Evolutionary conservation across 257 asterid genomes (phyloP).

Genomic region (Linderniella brevidens): DNA sequence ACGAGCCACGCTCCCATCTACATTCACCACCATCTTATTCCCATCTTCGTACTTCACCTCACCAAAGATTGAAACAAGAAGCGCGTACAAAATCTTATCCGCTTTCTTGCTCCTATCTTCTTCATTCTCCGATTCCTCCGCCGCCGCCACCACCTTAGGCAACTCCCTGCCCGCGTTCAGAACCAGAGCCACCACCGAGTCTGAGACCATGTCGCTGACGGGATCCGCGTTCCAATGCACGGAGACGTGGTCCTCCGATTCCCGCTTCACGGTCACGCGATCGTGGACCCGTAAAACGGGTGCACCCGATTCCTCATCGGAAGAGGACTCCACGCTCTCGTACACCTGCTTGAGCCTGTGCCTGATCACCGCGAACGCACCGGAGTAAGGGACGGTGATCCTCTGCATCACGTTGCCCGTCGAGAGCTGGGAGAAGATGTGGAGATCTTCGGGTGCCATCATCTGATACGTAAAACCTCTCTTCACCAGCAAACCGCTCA

Average conservation of each 20-base stretch:
- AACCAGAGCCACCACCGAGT: slow-evolving; percentile 73
- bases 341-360: slow-evolving; percentile 86
- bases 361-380: slow-evolving; percentile 78
- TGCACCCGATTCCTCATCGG: slow-evolving; percentile 71
- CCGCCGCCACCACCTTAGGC: slow-evolving; percentile 40
- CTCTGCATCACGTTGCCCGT: slow-evolving; percentile 75
- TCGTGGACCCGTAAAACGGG: slow-evolving; percentile 60
- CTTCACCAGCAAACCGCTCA: slow-evolving; percentile 83
- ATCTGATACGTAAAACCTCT: slow-evolving; percentile 96
- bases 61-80: slow-evolving; percentile 79
- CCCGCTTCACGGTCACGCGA: slow-evolving; percentile 66
- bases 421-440: slow-evolving; percentile 75
- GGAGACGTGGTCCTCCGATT: slow-evolving; percentile 72
- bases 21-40: slow-evolving; percentile 50
- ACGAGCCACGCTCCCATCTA: slow-evolving; percentile 55
- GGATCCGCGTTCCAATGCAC: slow-evolving; percentile 97
- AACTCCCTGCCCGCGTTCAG: slow-evolving; percentile 60
- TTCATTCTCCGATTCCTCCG: slow-evolving; percentile 38
- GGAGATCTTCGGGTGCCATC: slow-evolving; percentile 93
- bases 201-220: slow-evolving; percentile 87
- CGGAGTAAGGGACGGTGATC: slow-evolving; percentile 86
- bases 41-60: slow-evolving; percentile 56
- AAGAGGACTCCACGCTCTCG: slow-evolving; percentile 61
- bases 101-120: slow-evolving; percentile 50
- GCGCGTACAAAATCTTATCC: slow-evolving; percentile 65